These are phyloP conservation scores for Przewalskia tangutica DNA, from an alignment of 257 asterid genomes.

Conservation along the genomic window DNA sequence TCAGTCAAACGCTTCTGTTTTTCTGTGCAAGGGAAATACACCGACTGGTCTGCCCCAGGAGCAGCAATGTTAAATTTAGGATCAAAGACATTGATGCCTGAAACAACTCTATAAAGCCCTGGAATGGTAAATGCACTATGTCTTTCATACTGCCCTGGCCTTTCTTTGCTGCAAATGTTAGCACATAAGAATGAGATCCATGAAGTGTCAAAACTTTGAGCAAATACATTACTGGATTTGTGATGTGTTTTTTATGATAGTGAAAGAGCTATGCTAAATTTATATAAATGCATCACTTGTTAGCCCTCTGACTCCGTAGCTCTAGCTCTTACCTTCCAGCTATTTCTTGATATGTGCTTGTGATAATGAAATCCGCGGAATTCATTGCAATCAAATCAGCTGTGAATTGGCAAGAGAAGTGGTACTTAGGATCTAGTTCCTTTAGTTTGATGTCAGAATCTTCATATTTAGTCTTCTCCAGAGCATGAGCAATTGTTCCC, in stretches of 20 bases:
- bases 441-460: conserved; percentile 83
- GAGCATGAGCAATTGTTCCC: conserved; percentile 95
- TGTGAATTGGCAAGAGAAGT: conserved; percentile 86
- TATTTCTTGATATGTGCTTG: conserved; percentile 92
- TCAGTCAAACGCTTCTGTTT: conserved; percentile 44
- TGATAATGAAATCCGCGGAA: conserved; percentile 74
- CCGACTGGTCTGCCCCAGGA: conserved; percentile 84
- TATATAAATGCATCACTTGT: background rate
- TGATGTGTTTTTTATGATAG: background rate
- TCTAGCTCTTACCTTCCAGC: conserved; percentile 62
- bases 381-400: conserved; percentile 93
- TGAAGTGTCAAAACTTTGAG: background rate
- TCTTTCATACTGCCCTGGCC: conserved; percentile 90
- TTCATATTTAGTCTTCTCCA: conserved; percentile 92
- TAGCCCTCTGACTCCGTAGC: background rate
- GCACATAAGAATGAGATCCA: background rate
- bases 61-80: conserved; percentile 87
- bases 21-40: conserved; percentile 71
- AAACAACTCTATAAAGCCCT: conserved; percentile 70
- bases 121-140: conserved; percentile 71
- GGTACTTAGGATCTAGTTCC: conserved; percentile 67
- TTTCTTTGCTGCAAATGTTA: conserved; percentile 60
- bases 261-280: background rate
- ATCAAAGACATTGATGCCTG: conserved; percentile 75
- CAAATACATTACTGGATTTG: background rate